Percentiles rank a stretch among this genome's conserved stretches.
phyloP scores from a whole-genome alignment of 805 yeast species.

The Peterozyma xylosa region DNA sequence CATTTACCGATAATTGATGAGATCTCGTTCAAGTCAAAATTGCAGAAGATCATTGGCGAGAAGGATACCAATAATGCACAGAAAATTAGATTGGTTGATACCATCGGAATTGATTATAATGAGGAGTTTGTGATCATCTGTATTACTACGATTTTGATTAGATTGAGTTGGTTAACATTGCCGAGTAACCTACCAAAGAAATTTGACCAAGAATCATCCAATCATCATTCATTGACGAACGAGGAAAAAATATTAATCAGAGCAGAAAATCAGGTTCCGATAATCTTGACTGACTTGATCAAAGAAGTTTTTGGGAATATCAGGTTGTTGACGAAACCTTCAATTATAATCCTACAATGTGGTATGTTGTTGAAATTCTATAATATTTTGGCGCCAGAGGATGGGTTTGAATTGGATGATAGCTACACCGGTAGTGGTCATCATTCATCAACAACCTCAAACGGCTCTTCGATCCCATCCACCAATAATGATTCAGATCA shows the following conservation, averaged over 20 bases:
- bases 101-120: conserved; percentile 26
- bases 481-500: conserved; percentile 19
- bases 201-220: conserved; percentile 3
- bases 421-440: conserved; percentile 18
- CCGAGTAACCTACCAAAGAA: conserved; percentile 32
- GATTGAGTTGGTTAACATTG: conserved; percentile 49
- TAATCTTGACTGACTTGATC: conserved; percentile 35
- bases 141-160: conserved; percentile 39
- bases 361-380: conserved; percentile 50
- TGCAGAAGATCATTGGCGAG: conserved; percentile 37
- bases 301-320: conserved; percentile 35
- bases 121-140: conserved; percentile 44
- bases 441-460: neutral
- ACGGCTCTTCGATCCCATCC: conserved; percentile 27
- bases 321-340: conserved; percentile 34
- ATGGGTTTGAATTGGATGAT: conserved; percentile 36
- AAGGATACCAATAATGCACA: conserved; percentile 23
- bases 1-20: conserved; percentile 66
- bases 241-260: conserved; percentile 25
- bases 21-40: conserved; percentile 32
- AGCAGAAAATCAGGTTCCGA: conserved; percentile 32
- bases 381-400: conserved; percentile 51
- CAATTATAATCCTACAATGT: conserved; percentile 48
- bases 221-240: conserved; percentile 19
- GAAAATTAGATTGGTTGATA: conserved; percentile 16